These are phyloP conservation scores for Alternaria rosae DNA, from an alignment of 2,329 filamentous ascomycete genomes.

Conservation along the genomic window DNA sequence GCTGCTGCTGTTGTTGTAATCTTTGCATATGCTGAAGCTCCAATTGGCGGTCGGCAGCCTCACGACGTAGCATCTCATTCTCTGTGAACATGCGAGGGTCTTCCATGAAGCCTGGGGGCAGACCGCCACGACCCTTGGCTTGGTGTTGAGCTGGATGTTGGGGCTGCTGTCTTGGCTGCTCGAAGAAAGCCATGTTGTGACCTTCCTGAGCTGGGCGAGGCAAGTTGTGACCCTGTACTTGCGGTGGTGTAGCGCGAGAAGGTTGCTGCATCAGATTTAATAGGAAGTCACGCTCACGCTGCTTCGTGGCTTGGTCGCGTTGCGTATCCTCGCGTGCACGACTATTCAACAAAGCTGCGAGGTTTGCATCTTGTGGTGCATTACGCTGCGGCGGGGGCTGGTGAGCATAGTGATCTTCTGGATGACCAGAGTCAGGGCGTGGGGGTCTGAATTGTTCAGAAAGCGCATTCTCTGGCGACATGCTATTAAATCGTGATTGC, in stretches of 20 bases:
- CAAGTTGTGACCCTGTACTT: slow-evolving; percentile 42
- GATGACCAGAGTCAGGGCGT: slow-evolving; percentile 41
- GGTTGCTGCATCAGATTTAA: slow-evolving; percentile 81
- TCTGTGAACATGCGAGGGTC: slow-evolving; percentile 45
- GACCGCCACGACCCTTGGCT: slow-evolving; percentile 47
- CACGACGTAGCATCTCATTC: slow-evolving; percentile 43
- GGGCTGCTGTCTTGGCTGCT: slow-evolving; percentile 42
- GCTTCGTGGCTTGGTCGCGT: slow-evolving; percentile 55
- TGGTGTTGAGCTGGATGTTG: slow-evolving; percentile 36
- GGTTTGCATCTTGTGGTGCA: slow-evolving; percentile 43
- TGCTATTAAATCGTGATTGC: slow-evolving; percentile 40
- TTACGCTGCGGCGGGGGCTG: slow-evolving; percentile 42
- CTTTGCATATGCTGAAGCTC: slow-evolving; percentile 41
- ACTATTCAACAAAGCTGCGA: slow-evolving; percentile 48
- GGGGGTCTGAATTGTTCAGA: slow-evolving; percentile 43
- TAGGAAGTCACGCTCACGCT: slow-evolving; percentile 79
- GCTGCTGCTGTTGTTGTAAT: slow-evolving; percentile 25
- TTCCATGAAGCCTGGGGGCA: slow-evolving; percentile 50
- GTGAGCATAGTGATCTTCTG: slow-evolving; percentile 40
- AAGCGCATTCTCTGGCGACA: slow-evolving; percentile 45
- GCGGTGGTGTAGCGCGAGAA: slow-evolving; percentile 42
- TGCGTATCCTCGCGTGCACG: slow-evolving; percentile 48
- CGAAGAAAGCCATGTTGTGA: slow-evolving; percentile 45
- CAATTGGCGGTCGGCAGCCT: slow-evolving; percentile 38
- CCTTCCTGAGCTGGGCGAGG: slow-evolving; percentile 46